phyloP scores from a whole-genome alignment of 1,284 basidiomycete species.

The Ceratobasidium papillatum region DNA sequence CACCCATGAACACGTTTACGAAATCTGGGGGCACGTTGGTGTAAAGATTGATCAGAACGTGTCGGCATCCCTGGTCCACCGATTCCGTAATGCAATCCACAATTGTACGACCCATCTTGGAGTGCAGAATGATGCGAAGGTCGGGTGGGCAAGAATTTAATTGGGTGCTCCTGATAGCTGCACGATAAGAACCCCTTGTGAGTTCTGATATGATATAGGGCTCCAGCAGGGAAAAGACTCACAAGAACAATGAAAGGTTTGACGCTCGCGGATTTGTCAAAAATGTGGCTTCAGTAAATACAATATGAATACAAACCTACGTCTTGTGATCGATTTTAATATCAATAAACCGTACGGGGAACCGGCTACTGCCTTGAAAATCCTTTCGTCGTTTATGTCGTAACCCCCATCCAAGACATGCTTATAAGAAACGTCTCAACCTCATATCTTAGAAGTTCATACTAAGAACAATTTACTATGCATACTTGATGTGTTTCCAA shows the following conservation, averaged over 20 bases:
- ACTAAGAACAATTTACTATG: not conserved
- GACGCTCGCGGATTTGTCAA: constrained; percentile 35
- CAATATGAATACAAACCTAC: constrained; percentile 39
- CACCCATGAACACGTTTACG: constrained; percentile 40
- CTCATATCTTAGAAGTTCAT: too few relatives aligned
- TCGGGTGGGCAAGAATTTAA: constrained; percentile 38
- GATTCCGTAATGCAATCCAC: too few relatives aligned
- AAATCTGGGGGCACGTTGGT: constrained; percentile 38
- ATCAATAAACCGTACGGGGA: not conserved
- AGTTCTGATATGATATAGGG: too few relatives aligned
- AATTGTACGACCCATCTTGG: constrained; percentile 42
- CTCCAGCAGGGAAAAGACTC: not conserved
- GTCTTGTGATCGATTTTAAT: not conserved
- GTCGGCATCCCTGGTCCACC: too few relatives aligned
- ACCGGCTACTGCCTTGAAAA: constrained; percentile 15
- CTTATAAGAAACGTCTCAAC: not conserved
- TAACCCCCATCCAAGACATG: constrained; percentile 41
- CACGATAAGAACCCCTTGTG: too few relatives aligned
- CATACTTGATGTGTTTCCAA: constrained; percentile 41
- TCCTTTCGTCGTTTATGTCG: constrained; percentile 36
- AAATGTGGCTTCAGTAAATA: constrained; percentile 40
- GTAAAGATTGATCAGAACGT: too few relatives aligned
- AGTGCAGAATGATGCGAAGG: constrained; percentile 40
- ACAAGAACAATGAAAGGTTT: constrained; percentile 39
- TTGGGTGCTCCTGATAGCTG: constrained; percentile 33